Conservation (phyloP, 23 red algal genomes). For the Gracilariopsis chorda region DNA sequence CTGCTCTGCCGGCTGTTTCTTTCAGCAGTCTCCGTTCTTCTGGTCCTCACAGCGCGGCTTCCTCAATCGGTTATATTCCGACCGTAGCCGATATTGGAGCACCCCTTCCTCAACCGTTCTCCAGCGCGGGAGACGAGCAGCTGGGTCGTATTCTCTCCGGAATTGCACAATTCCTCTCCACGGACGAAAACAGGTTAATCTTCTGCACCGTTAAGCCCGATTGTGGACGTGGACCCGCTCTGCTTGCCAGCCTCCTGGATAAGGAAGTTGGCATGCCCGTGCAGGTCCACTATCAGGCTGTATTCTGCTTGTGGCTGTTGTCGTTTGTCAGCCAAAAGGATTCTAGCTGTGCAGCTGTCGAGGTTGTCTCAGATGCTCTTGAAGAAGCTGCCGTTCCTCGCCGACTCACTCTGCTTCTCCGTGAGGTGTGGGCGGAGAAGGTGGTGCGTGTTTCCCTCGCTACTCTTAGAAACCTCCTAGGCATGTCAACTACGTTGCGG, state of each 20-base stretch:
- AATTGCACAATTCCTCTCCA: constrained; percentile 12
- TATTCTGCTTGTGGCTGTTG: constrained; percentile 89
- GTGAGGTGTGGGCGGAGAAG: constrained; percentile 72
- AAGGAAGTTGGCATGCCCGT: constrained; percentile 56
- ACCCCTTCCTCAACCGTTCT: neutral
- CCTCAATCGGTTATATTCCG: constrained; percentile 29
- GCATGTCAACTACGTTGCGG: constrained; percentile 47
- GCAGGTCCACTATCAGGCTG: constrained; percentile 74
- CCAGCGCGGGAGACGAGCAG: constrained; percentile 36
- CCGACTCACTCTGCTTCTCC: constrained; percentile 57
- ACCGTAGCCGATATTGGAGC: constrained; percentile 26
- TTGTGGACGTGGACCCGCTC: neutral
- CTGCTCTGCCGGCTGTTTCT: neutral
- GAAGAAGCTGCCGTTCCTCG: constrained; percentile 74
- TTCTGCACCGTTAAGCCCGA: constrained; percentile 14
- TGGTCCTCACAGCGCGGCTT: neutral
- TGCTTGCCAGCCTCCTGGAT: constrained; percentile 30
- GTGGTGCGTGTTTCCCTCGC: constrained; percentile 82
- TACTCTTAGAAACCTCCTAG: constrained; percentile 68
- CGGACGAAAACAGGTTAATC: constrained; percentile 16
- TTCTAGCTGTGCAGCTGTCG: neutral
- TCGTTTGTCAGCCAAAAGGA: constrained; percentile 55
- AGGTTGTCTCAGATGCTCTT: constrained; percentile 46
- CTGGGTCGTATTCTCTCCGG: constrained; percentile 40
- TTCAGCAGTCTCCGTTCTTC: neutral